A percentile compares a stretch with the other conserved stretches of the same genome.
phyloP scores from a whole-genome alignment of 148 eudicot genomes.

The Rhododendron molle region DNA sequence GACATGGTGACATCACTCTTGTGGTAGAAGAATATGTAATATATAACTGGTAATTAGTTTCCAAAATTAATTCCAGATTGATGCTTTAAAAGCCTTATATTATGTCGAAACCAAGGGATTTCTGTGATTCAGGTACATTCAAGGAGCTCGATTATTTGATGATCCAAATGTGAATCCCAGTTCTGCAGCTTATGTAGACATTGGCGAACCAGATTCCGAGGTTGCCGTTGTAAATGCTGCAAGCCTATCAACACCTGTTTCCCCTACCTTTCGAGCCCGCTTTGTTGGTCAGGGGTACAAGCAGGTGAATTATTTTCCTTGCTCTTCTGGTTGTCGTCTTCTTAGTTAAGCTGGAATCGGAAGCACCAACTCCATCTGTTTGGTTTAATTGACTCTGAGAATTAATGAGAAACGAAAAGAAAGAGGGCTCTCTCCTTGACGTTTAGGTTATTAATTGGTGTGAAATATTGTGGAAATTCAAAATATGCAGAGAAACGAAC shows the following conservation, averaged over 20 bases:
- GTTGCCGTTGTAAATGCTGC: conserved; percentile 22
- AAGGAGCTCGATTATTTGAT: conserved; percentile 60
- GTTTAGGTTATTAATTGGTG: not conserved
- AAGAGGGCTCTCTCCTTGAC: not conserved
- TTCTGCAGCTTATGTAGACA: conserved; percentile 17
- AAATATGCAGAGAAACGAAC: not conserved
- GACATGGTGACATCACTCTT: not conserved
- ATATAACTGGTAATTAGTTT: not conserved
- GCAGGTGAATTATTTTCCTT: conserved; percentile 39
- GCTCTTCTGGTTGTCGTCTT: not conserved
- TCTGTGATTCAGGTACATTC: conserved; percentile 47
- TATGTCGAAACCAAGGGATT: not conserved
- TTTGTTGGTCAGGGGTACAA: conserved; percentile 94
- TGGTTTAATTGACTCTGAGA: not conserved
- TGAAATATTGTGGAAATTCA: not conserved
- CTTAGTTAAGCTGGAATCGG: not conserved
- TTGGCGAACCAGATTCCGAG: conserved; percentile 32
- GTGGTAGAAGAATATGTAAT: not conserved
- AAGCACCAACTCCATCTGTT: not conserved
- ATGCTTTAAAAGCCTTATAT: not conserved
- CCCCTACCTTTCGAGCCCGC: conserved; percentile 60
- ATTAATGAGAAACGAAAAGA: not conserved
- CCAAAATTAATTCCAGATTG: not conserved
- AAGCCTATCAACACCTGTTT: conserved; percentile 26
- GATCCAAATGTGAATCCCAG: conserved; percentile 22